These are phyloP conservation scores for Lecanoromycetidae sp. DNA, from an alignment of 2,329 filamentous ascomycete species.

Conservation along the genomic window DNA sequence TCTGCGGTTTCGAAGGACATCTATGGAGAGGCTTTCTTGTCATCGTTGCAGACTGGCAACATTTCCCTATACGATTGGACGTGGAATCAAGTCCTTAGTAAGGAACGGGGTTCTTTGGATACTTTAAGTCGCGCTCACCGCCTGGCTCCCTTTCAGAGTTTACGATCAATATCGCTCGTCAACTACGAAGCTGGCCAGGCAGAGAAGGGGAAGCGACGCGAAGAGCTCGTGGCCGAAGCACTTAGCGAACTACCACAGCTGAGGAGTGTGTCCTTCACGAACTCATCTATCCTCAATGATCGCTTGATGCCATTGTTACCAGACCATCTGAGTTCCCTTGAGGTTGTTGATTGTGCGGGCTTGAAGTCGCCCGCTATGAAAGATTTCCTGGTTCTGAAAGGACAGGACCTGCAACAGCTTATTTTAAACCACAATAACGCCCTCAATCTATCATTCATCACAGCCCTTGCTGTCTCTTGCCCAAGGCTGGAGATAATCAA, in stretches of 20 bases:
- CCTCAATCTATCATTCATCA: constrained; percentile 63
- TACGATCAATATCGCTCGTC: constrained; percentile 48
- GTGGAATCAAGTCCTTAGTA: constrained; percentile 39
- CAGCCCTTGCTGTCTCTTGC: constrained; percentile 52
- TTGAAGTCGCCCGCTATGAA: constrained; percentile 55
- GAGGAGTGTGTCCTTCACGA: constrained; percentile 50
- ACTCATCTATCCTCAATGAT: constrained; percentile 59
- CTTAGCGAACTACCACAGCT: constrained; percentile 47
- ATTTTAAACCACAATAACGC: constrained; percentile 67
- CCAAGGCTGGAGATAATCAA: constrained; percentile 57
- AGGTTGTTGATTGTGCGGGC: constrained; percentile 67
- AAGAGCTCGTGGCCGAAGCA: constrained; percentile 12
- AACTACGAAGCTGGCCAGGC: constrained; percentile 41
- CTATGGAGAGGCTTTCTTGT: constrained; percentile 39
- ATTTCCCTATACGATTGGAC: constrained; percentile 39
- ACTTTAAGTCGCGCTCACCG: constrained; percentile 42
- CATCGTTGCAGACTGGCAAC: constrained; percentile 43
- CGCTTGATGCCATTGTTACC: constrained; percentile 59
- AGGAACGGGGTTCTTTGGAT: constrained; percentile 27
- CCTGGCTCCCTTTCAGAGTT: constrained; percentile 42
- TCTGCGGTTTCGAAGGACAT: too few species aligned
- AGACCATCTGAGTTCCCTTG: constrained; percentile 51
- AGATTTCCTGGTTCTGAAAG: constrained; percentile 55
- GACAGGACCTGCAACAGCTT: constrained; percentile 53
- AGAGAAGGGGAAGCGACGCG: not conserved